Evolutionary conservation across 768 basidiomycete genomes (phyloP).

Genomic region (Collybiopsis confluens): DNA sequence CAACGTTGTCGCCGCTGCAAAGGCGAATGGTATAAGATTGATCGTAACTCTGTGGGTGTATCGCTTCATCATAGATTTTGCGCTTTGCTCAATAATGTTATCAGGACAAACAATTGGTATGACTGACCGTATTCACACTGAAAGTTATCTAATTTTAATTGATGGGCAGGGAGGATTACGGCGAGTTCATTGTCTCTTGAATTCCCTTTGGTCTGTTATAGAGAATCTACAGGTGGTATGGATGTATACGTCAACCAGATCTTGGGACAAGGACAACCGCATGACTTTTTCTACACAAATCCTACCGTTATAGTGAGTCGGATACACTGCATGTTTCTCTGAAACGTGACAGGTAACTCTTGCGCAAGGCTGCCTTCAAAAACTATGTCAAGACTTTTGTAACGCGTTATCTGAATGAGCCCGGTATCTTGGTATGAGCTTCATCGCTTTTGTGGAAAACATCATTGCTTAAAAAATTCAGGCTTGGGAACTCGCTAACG

Average conservation of each 20-base stretch:
- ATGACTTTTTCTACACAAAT: constrained; percentile 62
- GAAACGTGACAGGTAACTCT: constrained; percentile 2
- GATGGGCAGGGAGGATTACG: constrained; percentile 8
- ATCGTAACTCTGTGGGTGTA: constrained; percentile 50
- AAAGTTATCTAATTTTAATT: too few species aligned
- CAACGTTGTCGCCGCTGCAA: constrained; percentile 53
- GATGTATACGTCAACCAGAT: constrained; percentile 63
- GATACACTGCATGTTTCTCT: neutral
- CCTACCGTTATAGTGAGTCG: constrained; percentile 38
- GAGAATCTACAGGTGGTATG: constrained; percentile 47
- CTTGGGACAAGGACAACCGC: constrained; percentile 30
- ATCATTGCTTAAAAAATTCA: neutral
- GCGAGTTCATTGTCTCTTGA: neutral
- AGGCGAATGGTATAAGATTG: constrained; percentile 55
- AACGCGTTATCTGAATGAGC: constrained; percentile 49
- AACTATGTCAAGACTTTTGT: constrained; percentile 49
- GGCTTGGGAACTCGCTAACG: constrained; percentile 33
- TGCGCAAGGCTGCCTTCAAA: constrained; percentile 38
- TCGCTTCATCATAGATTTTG: neutral
- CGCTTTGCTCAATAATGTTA: neutral
- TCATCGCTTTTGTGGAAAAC: constrained; percentile 5
- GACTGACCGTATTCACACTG: too few species aligned
- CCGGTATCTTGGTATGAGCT: constrained; percentile 48
- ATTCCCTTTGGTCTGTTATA: too few species aligned
- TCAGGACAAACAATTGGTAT: constrained; percentile 54